phyloP scores from a whole-genome alignment of 1,284 basidiomycete genomes.

The Austroboletus novae-zelandiae region DNA sequence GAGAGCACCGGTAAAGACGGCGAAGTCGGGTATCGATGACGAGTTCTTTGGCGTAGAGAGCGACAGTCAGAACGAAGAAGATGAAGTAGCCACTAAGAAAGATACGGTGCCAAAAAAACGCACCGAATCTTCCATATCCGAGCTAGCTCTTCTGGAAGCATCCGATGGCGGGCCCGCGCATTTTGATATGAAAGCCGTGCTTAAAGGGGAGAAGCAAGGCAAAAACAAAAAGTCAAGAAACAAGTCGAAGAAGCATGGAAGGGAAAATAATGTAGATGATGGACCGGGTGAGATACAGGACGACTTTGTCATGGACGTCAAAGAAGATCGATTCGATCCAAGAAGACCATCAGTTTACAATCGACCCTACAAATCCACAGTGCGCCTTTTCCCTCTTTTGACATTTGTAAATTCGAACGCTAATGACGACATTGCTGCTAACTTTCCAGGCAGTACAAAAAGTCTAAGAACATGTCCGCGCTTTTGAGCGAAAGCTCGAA shows the following conservation, averaged over 20 bases:
- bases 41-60: constrained; percentile 57
- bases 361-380: constrained; percentile 96
- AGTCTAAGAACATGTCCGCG: constrained; percentile 81
- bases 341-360: constrained; percentile 90
- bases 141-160: constrained; percentile 63
- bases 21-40: constrained; percentile 48
- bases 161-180: constrained; percentile 68
- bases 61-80: constrained; percentile 41
- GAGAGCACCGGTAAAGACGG: constrained; percentile 25
- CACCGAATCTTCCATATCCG: constrained; percentile 40
- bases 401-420: not conserved
- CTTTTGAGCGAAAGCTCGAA: constrained; percentile 73
- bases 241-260: constrained; percentile 42
- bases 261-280: constrained; percentile 38
- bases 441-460: constrained; percentile 28
- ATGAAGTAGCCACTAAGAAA: constrained; percentile 23
- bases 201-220: constrained; percentile 82
- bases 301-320: constrained; percentile 83
- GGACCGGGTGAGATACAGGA: constrained; percentile 64
- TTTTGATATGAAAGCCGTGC: constrained; percentile 89
- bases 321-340: constrained; percentile 89
- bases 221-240: constrained; percentile 46
- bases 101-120: constrained; percentile 15
- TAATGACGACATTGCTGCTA: not conserved
- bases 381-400: constrained; percentile 42